Evolutionary conservation across 331 rosid species (phyloP).

Genomic region (Rosa hybrid): DNA sequence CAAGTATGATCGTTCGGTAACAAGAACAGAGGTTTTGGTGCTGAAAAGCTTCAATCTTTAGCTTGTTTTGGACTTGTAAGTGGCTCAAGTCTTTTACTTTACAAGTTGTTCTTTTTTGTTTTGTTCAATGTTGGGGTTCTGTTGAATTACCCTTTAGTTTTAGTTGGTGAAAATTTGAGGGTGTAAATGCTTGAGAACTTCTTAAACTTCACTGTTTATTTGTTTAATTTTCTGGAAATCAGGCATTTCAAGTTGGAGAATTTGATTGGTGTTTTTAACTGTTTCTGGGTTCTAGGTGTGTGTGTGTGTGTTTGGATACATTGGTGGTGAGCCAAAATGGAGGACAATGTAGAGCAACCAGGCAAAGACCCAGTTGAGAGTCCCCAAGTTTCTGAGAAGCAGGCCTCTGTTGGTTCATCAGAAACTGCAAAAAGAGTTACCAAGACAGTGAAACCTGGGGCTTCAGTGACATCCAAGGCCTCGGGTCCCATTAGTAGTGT

Average conservation of each 20-base stretch:
- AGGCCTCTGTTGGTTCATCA: conserved; percentile 23
- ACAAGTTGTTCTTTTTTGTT: background rate
- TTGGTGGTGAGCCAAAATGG: conserved; percentile 49
- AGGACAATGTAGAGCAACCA: conserved; percentile 42
- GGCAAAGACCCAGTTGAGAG: conserved; percentile 44
- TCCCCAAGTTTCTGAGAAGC: conserved; percentile 28
- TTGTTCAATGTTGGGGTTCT: conserved; percentile 1
- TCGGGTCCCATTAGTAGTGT: conserved; percentile 29
- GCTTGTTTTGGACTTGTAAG: conserved; percentile 16
- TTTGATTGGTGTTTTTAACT: background rate
- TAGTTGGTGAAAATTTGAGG: conserved; percentile 12
- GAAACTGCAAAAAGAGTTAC: conserved; percentile 34
- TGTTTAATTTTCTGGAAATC: background rate
- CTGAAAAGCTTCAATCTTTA: conserved; percentile 23
- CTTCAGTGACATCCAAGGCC: conserved; percentile 33
- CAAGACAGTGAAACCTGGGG: conserved; percentile 41
- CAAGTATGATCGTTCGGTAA: conserved; percentile 11
- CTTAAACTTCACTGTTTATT: background rate
- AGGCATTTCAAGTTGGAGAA: background rate
- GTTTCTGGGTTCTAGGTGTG: conserved; percentile 18
- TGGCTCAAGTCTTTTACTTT: background rate
- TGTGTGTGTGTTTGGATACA: conserved; percentile 12
- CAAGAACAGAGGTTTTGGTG: conserved; percentile 4
- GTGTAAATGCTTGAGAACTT: background rate
- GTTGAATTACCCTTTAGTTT: conserved; percentile 12